phyloP scores from a whole-genome alignment of 75 land plant species.

The Cupressus sempervirens region DNA sequence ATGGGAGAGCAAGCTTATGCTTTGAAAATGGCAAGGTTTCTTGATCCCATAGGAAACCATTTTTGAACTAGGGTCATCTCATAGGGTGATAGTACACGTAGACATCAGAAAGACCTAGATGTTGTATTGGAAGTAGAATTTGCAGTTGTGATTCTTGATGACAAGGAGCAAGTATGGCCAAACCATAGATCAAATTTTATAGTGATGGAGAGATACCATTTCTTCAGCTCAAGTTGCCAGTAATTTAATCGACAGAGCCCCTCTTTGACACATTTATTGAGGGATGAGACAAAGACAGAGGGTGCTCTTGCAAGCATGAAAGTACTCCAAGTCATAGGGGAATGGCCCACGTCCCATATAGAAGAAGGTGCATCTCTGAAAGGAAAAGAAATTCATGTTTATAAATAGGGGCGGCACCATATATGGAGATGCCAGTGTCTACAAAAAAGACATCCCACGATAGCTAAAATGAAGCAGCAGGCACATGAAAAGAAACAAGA shows the following conservation, averaged over 20 bases:
- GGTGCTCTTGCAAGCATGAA: conserved; percentile 77
- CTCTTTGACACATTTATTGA: conserved; percentile 59
- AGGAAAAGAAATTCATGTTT: too few relatives aligned
- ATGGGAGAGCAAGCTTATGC: too few relatives aligned
- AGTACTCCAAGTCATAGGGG: too few relatives aligned
- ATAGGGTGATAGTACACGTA: conserved; percentile 76
- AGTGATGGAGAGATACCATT: conserved; percentile 94
- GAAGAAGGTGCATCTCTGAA: too few relatives aligned
- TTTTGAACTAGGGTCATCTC: conserved; percentile 80
- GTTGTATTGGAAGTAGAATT: conserved; percentile 85
- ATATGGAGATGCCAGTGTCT: too few relatives aligned
- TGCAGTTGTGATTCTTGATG: conserved; percentile 91
- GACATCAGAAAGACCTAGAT: conserved; percentile 91
- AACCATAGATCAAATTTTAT: too few relatives aligned
- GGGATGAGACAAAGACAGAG: conserved; percentile 82
- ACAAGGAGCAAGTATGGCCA: conserved; percentile 89
- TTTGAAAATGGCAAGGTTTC: too few relatives aligned
- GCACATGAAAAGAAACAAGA: too few relatives aligned
- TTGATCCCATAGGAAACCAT: conserved; percentile 68
- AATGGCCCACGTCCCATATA: too few relatives aligned
- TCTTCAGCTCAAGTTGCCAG: conserved; percentile 78
- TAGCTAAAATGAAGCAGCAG: too few relatives aligned
- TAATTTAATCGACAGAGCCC: conserved; percentile 47
- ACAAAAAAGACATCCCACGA: too few relatives aligned
- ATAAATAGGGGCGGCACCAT: too few relatives aligned